Conservation (phyloP, 1,284 basidiomycete species). For the Cutaneotrichosporon sp. region DNA sequence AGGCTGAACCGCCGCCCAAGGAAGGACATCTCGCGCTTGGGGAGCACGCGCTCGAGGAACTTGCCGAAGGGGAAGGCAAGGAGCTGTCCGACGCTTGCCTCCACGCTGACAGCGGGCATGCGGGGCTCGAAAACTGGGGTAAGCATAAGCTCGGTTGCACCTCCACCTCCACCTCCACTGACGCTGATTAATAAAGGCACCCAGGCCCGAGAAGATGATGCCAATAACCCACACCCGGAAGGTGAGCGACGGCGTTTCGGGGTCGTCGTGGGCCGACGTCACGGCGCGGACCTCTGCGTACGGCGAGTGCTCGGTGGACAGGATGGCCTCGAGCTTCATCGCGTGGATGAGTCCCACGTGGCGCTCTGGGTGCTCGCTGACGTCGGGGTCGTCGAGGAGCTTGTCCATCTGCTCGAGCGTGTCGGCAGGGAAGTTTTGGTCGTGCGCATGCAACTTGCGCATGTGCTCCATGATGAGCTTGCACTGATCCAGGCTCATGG, state of each 20-base stretch:
- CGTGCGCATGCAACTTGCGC: conserved; percentile 17
- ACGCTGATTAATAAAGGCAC: conserved; percentile 68
- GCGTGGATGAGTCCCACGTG: conserved; percentile 27
- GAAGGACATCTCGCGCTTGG: conserved; percentile 6
- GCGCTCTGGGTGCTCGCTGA: conserved; percentile 15
- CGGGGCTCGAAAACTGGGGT: conserved; percentile 50
- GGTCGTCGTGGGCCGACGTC: conserved; percentile 75
- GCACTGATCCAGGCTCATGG: conserved; percentile 28
- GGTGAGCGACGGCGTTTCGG: conserved; percentile 74
- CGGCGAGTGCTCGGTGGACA: conserved; percentile 61
- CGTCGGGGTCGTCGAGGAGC: conserved; percentile 21
- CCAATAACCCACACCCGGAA: conserved; percentile 77
- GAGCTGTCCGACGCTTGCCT: conserved; percentile 39
- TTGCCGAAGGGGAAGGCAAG: conserved; percentile 39
- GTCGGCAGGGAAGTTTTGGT: conserved; percentile 26
- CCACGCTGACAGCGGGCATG: conserved; percentile 36
- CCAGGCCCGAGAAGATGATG: conserved; percentile 54
- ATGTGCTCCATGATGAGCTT: conserved; percentile 19
- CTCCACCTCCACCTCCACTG: too few relatives aligned
- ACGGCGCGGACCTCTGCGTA: conserved; percentile 86
- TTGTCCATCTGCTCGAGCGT: conserved; percentile 16
- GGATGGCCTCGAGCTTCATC: conserved; percentile 41
- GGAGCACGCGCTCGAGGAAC: conserved; percentile 25
- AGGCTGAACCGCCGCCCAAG: conserved; percentile 29
- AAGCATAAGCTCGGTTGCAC: too few relatives aligned